Conservation (phyloP, 2,329 filamentous ascomycete species). For the Chrysoporthe deuterocubensis region DNA sequence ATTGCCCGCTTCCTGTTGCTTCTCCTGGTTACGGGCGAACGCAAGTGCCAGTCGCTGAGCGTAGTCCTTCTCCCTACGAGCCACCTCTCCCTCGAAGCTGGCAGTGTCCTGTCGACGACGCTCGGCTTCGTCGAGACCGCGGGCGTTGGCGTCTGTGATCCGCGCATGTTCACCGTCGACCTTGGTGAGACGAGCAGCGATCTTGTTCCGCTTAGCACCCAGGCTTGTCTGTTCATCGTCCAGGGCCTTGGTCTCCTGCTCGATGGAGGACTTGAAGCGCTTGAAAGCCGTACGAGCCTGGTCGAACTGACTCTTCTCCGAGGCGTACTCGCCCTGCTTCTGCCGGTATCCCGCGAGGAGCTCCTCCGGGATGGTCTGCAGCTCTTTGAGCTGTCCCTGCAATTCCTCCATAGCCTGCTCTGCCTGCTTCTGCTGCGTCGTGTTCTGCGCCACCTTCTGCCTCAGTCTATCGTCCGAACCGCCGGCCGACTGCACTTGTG, state of each 20-base stretch:
- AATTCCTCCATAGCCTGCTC: constrained; percentile 40
- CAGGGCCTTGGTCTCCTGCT: constrained; percentile 65
- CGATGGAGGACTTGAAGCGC: constrained; percentile 63
- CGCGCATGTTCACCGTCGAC: constrained; percentile 73
- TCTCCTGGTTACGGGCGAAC: constrained; percentile 42
- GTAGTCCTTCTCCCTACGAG: constrained; percentile 50
- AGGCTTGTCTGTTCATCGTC: constrained; percentile 67
- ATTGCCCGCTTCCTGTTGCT: constrained; percentile 45
- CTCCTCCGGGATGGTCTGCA: constrained; percentile 67
- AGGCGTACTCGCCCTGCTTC: constrained; percentile 56
- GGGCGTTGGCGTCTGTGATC: constrained; percentile 70
- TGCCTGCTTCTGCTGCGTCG: constrained; percentile 71
- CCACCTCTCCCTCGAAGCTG: constrained; percentile 51
- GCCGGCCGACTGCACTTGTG: constrained; percentile 69
- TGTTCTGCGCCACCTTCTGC: constrained; percentile 76
- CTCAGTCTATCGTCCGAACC: constrained; percentile 76
- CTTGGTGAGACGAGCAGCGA: constrained; percentile 71
- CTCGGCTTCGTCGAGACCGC: constrained; percentile 67
- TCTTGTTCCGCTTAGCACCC: constrained; percentile 73
- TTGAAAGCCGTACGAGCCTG: constrained; percentile 58
- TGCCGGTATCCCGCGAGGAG: constrained; percentile 61
- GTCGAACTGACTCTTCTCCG: constrained; percentile 65
- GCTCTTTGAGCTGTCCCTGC: constrained; percentile 66
- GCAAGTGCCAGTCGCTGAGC: constrained; percentile 44
- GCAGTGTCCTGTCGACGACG: constrained; percentile 57